phyloP scores from a whole-genome alignment of 2,329 filamentous ascomycete genomes.

The Ophiocordyceps camponoti-rufipedis region DNA sequence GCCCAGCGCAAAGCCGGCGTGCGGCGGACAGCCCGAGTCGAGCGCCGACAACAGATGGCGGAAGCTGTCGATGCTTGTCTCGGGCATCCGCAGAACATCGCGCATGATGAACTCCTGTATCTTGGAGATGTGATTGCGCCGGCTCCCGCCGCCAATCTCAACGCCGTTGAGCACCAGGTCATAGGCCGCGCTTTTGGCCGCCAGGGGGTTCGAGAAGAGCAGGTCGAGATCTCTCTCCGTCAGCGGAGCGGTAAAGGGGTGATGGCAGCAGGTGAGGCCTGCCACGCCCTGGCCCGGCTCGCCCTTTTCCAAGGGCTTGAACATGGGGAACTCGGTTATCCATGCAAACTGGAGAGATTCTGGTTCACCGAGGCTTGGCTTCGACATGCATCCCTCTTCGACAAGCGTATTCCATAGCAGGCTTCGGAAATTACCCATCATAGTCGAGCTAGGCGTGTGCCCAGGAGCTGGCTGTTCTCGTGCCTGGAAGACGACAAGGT shows the following conservation, averaged over 20 bases:
- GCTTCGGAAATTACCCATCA: slow-evolving; percentile 53
- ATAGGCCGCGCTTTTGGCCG: slow-evolving; percentile 72
- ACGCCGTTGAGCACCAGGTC: slow-evolving; percentile 92
- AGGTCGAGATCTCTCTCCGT: slow-evolving; percentile 53
- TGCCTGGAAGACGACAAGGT: slow-evolving; percentile 68
- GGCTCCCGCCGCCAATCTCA: slow-evolving; percentile 81
- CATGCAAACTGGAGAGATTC: slow-evolving; percentile 52
- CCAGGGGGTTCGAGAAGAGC: slow-evolving; percentile 52
- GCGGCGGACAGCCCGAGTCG: slow-evolving; percentile 74
- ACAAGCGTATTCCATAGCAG: slow-evolving; percentile 53
- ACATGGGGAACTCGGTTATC: slow-evolving; percentile 84
- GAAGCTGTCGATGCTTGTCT: slow-evolving; percentile 61
- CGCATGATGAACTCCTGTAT: slow-evolving; percentile 76
- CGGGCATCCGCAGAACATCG: slow-evolving; percentile 63
- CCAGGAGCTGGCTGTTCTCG: slow-evolving; percentile 45
- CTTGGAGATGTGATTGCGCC: slow-evolving; percentile 71
- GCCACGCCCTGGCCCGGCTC: slow-evolving; percentile 66
- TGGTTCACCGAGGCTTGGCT: slow-evolving; percentile 16
- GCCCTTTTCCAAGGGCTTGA: slow-evolving; percentile 49
- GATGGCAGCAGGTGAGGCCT: slow-evolving; percentile 75
- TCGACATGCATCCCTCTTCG: slow-evolving; percentile 35
- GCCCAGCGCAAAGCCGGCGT: slow-evolving; percentile 82
- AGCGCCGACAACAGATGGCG: slow-evolving; percentile 70
- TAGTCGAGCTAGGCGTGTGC: slow-evolving; percentile 39
- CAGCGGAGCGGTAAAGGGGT: slow-evolving; percentile 86